A percentile compares a stretch with the other conserved stretches of the same genome.
Evolutionary conservation across 2,329 filamentous ascomycete species (phyloP).

Genomic region (Trichoderma endophyticum): DNA sequence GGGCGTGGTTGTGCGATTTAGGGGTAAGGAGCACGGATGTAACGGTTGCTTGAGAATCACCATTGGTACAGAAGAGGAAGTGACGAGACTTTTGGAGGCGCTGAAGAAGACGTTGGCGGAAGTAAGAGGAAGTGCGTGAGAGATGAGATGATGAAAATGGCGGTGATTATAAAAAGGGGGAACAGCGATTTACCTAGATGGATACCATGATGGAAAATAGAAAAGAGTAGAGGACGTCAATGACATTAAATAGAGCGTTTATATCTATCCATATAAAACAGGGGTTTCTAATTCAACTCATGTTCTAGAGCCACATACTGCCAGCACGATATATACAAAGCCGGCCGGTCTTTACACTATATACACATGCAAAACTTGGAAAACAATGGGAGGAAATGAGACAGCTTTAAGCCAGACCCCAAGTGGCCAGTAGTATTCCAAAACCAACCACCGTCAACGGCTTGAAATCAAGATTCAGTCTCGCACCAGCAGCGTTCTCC

Average conservation of each 20-base stretch:
- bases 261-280: background rate
- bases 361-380: background rate
- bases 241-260: background rate
- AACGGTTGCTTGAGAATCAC: constrained; percentile 86
- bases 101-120: constrained; percentile 52
- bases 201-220: background rate
- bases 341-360: background rate
- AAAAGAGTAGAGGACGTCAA: background rate
- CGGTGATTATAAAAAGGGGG: background rate
- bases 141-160: background rate
- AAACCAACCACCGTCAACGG: background rate
- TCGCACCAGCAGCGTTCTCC: background rate
- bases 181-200: background rate
- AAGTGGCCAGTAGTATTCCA: background rate
- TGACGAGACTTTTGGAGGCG: constrained; percentile 71
- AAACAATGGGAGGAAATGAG: background rate
- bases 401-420: background rate
- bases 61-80: constrained; percentile 84
- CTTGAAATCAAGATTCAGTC: background rate
- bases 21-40: constrained; percentile 90
- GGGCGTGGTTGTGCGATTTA: constrained; percentile 89
- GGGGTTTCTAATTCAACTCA: background rate
- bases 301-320: background rate
- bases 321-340: constrained; percentile 6
- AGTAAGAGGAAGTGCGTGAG: constrained; percentile 31